Base-by-base conservation (phyloP, 108 stramenopile genomes). In the Skeletonema potamos region DNA sequence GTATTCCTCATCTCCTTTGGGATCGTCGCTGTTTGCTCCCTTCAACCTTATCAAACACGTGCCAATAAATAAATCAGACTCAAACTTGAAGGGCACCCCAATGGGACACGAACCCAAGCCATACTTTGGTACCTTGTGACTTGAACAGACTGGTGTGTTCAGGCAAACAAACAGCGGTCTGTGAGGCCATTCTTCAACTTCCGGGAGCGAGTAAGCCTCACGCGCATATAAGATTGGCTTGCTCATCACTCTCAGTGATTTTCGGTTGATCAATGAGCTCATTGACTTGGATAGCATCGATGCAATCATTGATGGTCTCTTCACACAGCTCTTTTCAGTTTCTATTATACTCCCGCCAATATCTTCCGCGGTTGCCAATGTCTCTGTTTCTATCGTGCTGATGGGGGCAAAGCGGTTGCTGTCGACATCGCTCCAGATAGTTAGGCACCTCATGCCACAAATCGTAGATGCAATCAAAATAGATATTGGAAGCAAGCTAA, bases 11-110 rank as follows among this genome's bases (percentile, higher is more conserved):
- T 84, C 82, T 24, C 46, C 76, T n/a, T 68, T 46, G 9, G 54
- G 33, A 57, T 84, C 54, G 41, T 82, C 77, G 36, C 76, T 70
- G 1, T 58, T 71, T 30, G 74, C 62, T 15, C 62, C 70, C 39
- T 79, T 73, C 33, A 89, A 17, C 6, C 89, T 76, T 9, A 85
- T 72, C 9, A 89, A 27, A 56, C 80, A 79, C 15, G 13, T 82
- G 4, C 89, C 89, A 27, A 73, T 73, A 66, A 89, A 89, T 22
- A 89, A 30, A 18, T 72, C 73, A 6, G 79, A 81, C 24, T 83
- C 80, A 60, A 89, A 89, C 30, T 82, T 48, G 54, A 81, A 76
- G 20, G 80, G 76, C 32, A 59, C 46, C 22, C 80, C 80, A 3
- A 81, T 57, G 4, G 80, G 73, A 29, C 77, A 57, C 11, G 63